Conservation (phyloP, 2,329 filamentous ascomycete genomes). For the Botrytis squamosa region DNA sequence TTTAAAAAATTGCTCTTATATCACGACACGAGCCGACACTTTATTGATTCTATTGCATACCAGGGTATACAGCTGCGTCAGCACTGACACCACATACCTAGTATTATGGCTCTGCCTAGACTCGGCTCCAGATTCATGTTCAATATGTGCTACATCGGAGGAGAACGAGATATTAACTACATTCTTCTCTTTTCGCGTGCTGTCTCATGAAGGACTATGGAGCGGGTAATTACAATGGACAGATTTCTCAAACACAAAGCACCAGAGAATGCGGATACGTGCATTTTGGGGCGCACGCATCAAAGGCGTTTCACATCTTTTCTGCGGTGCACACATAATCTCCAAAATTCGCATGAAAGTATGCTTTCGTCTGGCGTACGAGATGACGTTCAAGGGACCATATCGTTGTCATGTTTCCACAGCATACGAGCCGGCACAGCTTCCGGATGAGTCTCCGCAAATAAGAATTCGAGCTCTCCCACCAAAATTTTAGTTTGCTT, state of each 20-base stretch:
- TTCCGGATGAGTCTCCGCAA: not conserved
- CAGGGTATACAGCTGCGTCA: not conserved
- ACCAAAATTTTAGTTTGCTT: not conserved
- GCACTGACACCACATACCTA: not conserved
- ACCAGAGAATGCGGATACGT: not conserved
- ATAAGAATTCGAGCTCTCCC: too few relatives aligned
- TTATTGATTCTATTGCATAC: too few relatives aligned
- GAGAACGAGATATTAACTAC: not conserved
- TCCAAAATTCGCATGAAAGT: not conserved
- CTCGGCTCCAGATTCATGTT: not conserved
- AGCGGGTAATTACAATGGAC: too few relatives aligned
- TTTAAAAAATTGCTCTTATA: not conserved
- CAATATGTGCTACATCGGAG: not conserved
- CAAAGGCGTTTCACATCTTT: too few relatives aligned
- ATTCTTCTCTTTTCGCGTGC: not conserved
- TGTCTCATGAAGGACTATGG: not conserved
- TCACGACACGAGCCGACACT: not conserved
- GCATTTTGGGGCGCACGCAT: not conserved
- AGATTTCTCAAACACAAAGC: not conserved
- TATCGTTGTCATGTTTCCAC: not conserved
- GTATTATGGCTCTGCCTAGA: not conserved
- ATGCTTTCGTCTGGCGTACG: not conserved
- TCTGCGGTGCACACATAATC: not conserved
- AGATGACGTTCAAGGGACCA: not conserved
- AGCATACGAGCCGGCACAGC: not conserved